Evolutionary conservation across 441 rosid species (phyloP).

Genomic region (Erysimum pusillum): DNA sequence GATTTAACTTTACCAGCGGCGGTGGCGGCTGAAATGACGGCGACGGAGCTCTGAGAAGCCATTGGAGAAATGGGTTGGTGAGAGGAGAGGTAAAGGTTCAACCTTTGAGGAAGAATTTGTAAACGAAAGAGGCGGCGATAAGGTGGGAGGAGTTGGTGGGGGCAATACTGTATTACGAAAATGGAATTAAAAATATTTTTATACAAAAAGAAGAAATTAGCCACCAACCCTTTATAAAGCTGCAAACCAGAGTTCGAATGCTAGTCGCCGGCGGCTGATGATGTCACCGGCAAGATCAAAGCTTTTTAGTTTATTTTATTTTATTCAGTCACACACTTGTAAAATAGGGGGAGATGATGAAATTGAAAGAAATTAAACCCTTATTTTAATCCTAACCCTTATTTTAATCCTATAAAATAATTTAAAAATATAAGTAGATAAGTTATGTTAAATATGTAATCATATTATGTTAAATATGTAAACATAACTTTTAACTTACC

Average conservation of each 20-base stretch:
- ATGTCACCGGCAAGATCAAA: constrained; percentile 28
- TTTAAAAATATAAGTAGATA: no score
- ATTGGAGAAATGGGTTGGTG: constrained; percentile 46
- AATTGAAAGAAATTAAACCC: no score
- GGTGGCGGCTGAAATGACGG: constrained; percentile 31
- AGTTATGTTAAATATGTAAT: no score
- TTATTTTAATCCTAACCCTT: no score
- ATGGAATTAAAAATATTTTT: background rate
- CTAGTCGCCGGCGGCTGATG: constrained; percentile 35
- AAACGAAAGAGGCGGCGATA: constrained; percentile 1
- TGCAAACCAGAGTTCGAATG: background rate
- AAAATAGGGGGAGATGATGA: no score
- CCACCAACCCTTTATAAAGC: constrained; percentile 27
- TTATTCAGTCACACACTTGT: no score
- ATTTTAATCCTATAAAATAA: no score
- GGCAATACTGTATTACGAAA: background rate
- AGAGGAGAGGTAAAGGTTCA: constrained; percentile 10
- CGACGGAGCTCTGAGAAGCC: constrained; percentile 40
- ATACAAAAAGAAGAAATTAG: background rate
- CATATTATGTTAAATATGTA: no score
- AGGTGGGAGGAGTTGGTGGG: constrained; percentile 37
- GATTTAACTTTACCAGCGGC: constrained; percentile 7
- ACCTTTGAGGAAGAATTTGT: constrained; percentile 12
- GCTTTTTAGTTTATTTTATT: no score
- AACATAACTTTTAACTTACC: no score